Percentiles rank a stretch among this genome's conserved stretches.
Evolutionary conservation across 441 rosid species (phyloP).

Genomic region (Bruguiera hainesii): DNA sequence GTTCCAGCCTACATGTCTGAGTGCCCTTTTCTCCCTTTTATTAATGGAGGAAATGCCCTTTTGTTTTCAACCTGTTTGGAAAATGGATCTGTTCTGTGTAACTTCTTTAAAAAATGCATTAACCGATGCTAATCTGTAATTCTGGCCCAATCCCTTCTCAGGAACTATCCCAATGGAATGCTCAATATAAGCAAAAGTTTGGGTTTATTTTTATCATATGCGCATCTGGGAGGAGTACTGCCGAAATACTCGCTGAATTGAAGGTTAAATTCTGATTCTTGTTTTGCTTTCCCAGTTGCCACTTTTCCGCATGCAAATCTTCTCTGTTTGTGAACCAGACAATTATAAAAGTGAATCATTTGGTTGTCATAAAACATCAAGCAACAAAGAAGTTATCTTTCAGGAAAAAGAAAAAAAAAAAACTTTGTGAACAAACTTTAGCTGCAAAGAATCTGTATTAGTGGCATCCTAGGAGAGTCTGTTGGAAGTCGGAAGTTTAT

Average conservation of each 20-base stretch:
- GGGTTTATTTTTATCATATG: conserved; percentile 72
- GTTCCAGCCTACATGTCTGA: conserved; percentile 52
- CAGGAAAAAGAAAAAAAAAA: too few species aligned
- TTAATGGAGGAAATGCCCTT: neutral
- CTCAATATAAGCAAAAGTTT: conserved; percentile 49
- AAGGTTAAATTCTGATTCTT: conserved; percentile 41
- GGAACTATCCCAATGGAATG: conserved; percentile 79
- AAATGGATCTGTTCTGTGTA: neutral
- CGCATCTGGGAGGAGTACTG: conserved; percentile 71
- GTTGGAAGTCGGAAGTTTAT: too few species aligned
- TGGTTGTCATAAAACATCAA: too few species aligned
- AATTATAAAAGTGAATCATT: too few species aligned
- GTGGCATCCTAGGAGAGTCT: too few species aligned
- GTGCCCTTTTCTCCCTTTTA: too few species aligned
- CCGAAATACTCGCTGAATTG: conserved; percentile 69
- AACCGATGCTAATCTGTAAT: neutral
- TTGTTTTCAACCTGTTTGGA: neutral
- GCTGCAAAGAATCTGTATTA: too few species aligned
- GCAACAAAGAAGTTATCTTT: too few species aligned
- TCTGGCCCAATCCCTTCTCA: conserved; percentile 18
- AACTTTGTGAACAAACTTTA: too few species aligned
- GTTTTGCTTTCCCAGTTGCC: neutral
- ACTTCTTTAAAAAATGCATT: neutral
- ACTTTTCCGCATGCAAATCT: neutral
- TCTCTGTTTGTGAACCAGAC: neutral